Conservation (phyloP, 306 rosid genomes). For the Cucumis melo region DNA sequence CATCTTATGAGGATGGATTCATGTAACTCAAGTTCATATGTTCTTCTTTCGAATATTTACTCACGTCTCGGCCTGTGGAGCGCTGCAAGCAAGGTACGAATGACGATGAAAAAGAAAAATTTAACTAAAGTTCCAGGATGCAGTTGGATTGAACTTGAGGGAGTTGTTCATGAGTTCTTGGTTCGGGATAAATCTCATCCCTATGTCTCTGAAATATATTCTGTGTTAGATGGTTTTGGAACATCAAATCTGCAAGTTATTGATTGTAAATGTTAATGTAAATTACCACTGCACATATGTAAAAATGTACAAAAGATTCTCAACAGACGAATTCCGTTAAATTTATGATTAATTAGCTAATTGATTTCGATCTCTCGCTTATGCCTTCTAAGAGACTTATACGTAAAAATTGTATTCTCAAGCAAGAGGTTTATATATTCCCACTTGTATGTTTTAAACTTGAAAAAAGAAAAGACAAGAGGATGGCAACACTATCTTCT, state of each 20-base stretch:
- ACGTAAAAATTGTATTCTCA: too few species aligned
- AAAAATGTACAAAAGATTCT: not conserved
- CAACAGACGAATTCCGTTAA: not conserved
- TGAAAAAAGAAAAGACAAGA: too few species aligned
- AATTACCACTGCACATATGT: not conserved
- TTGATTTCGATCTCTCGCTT: not conserved
- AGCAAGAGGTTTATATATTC: too few species aligned
- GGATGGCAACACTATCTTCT: too few species aligned
- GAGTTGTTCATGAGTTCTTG: slow-evolving; percentile 53
- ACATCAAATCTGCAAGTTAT: slow-evolving; percentile 9
- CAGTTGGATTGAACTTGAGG: slow-evolving; percentile 61
- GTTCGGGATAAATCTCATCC: slow-evolving; percentile 56
- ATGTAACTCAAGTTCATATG: slow-evolving; percentile 38
- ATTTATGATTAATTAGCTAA: not conserved
- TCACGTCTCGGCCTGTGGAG: slow-evolving; percentile 57
- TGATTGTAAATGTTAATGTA: slow-evolving; percentile 5
- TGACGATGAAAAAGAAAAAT: slow-evolving; percentile 36
- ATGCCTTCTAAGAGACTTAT: not conserved
- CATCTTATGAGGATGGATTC: slow-evolving; percentile 30
- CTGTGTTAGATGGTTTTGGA: slow-evolving; percentile 33
- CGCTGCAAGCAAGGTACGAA: slow-evolving; percentile 36
- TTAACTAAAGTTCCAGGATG: slow-evolving; percentile 49
- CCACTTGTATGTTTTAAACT: too few species aligned
- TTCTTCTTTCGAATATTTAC: slow-evolving; percentile 55
- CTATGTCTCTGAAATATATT: slow-evolving; percentile 43